Evolutionary conservation across 2,329 filamentous ascomycete genomes (phyloP).

Genomic region (Xylaria arbuscula): DNA sequence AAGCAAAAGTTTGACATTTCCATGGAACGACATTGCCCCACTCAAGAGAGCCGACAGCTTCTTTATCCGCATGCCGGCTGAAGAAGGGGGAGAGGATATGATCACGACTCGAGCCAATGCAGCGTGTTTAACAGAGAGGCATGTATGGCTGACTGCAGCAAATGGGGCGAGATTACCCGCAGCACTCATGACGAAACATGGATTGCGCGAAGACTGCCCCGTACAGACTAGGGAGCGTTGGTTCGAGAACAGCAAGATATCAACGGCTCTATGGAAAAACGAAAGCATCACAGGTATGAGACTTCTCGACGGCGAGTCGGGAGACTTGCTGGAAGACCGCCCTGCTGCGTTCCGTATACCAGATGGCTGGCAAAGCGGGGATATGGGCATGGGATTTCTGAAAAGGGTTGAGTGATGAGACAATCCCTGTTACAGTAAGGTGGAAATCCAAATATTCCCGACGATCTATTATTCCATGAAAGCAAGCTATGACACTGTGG

Average conservation of each 20-base stretch:
- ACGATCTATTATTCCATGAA: too few relatives aligned
- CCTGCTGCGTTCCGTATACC: background rate
- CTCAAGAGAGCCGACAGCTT: background rate
- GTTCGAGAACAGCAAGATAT: background rate
- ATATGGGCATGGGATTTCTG: background rate
- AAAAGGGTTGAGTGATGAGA: too few relatives aligned
- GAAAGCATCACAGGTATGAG: slow-evolving; percentile 20
- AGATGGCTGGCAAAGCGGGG: background rate
- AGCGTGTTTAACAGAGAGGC: slow-evolving; percentile 15
- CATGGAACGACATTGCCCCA: slow-evolving; percentile 3
- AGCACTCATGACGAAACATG: slow-evolving; percentile 2
- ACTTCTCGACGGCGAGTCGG: slow-evolving; percentile 25
- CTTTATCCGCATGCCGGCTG: slow-evolving; percentile 27
- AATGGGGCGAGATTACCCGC: slow-evolving; percentile 23
- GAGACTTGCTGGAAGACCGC: slow-evolving; percentile 20
- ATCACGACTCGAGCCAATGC: slow-evolving; percentile 8
- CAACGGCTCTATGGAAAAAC: slow-evolving; percentile 19
- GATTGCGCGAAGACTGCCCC: background rate
- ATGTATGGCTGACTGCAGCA: slow-evolving; percentile 22
- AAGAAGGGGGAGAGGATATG: slow-evolving; percentile 26
- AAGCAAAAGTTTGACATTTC: slow-evolving; percentile 18
- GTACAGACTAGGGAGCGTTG: slow-evolving; percentile 7
- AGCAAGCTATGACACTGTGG: too few relatives aligned
- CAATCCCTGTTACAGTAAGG: too few relatives aligned
- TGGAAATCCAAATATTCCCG: too few relatives aligned